Evolutionary conservation across 345 rosid genomes (phyloP), one percentile per base, ranked within the genome.

Genomic region (Arabis alpina): DNA sequence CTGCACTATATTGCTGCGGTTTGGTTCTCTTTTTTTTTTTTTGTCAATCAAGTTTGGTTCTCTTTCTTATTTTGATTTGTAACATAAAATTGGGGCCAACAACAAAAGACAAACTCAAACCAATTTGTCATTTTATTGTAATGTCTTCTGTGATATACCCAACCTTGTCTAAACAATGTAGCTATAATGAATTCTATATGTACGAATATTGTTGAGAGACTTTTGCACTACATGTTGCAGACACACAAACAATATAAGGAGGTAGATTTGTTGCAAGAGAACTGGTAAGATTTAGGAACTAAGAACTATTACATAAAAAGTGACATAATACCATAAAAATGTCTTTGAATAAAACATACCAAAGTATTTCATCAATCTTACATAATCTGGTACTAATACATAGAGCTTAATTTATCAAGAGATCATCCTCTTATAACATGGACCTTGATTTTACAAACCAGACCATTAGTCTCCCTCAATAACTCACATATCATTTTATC

Each of bases 401-500:
- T 39, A 13, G 27, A 37, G 30, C 15, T 48, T 19, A 19, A 19
- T 19, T 62, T 32, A 30, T 48, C 51, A 27, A 61, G 23, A 25
- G 37, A 27, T 28, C 19, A 37, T 7, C 40, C 48, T n/a, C 40
- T 47, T 68, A 57, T 68, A 68, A 56, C 15, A 55, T 44, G 63
- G 47, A 68, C 63, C 30, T 68, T 55, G 72, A 68, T 68, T 10
- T 34, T 24, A 2, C 54, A 34, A 55, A 44, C 64, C 45, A 44
- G 24, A 55, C 64, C 47, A 55, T 68, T 47, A 43, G 23, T 55
- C 25, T 55, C 54, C 47, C n/a, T 68, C 23, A 42, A 32, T 19
- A 67, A 42, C 71, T 66, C 71, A 15, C 54, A 67, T 14, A 67
- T 54, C 54, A 67, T 34, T 44, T 44, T 67, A 23, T 67, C 54